A percentile compares a stretch with the other conserved stretches of the same genome.
Evolutionary conservation across 257 asterid genomes (phyloP).

Genomic region (Solanum corneliomulleri): DNA sequence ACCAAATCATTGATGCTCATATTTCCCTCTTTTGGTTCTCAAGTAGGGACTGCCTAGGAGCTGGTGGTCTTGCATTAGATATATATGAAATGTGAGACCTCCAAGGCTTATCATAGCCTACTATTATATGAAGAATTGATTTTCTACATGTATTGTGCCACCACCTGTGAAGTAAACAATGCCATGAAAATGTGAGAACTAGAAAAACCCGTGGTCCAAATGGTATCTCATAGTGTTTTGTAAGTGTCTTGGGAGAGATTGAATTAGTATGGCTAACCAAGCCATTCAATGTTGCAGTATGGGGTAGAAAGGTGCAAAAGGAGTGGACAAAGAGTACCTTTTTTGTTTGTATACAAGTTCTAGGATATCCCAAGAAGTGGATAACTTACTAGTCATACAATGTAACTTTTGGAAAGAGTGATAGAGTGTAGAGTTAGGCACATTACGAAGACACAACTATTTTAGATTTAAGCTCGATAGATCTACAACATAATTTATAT

Average conservation of each 20-base stretch:
- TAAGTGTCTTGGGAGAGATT: background rate
- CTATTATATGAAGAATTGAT: too few species aligned
- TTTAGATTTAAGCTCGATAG: background rate
- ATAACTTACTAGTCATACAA: background rate
- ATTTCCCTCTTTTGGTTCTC: background rate
- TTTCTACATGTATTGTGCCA: background rate
- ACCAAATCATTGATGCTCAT: background rate
- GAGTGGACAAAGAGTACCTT: background rate
- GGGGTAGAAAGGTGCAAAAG: background rate
- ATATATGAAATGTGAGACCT: background rate
- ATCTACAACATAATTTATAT: background rate
- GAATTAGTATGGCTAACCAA: background rate
- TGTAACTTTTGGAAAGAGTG: background rate
- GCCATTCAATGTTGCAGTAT: background rate
- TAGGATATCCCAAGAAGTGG: background rate
- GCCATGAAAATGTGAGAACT: background rate
- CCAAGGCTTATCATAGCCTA: background rate
- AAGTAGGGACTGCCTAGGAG: background rate
- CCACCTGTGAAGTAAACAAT: background rate
- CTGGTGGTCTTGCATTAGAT: background rate
- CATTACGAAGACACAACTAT: background rate
- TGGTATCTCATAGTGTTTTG: too few species aligned
- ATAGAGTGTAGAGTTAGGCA: background rate
- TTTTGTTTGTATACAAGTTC: background rate
- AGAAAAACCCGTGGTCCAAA: too few species aligned